Evolutionary conservation across 1,284 basidiomycete genomes (phyloP).

Genomic region (Blastosporella zonata): DNA sequence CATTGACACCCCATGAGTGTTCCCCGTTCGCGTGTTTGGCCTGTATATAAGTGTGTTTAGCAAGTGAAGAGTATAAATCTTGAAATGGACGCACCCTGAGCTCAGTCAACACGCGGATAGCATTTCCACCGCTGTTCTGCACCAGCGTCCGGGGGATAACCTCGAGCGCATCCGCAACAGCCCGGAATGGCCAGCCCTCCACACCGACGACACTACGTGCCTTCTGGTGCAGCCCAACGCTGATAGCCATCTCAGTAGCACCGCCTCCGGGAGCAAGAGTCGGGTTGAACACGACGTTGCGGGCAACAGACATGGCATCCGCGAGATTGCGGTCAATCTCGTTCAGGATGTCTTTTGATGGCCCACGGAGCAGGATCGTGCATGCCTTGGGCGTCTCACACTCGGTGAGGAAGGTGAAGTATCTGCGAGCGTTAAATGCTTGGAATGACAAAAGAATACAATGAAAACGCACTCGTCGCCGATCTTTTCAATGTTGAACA

Average conservation of each 20-base stretch:
- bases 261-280: conserved; percentile 91
- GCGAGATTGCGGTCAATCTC: conserved; percentile 98
- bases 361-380: conserved; percentile 97
- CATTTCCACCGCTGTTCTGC: conserved; percentile 95
- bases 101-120: conserved; percentile 90
- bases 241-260: conserved; percentile 97
- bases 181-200: conserved; percentile 87
- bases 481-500: conserved; percentile 96
- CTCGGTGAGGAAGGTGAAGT: conserved; percentile 95
- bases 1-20: conserved; percentile 90
- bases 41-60: conserved; percentile 34
- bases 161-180: conserved; percentile 95
- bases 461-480: conserved; percentile 81
- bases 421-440: conserved; percentile 44
- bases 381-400: conserved; percentile 96
- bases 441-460: not conserved
- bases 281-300: conserved; percentile 97
- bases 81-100: conserved; percentile 51
- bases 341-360: conserved; percentile 97
- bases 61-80: not conserved
- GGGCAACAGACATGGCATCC: conserved; percentile 96
- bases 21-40: conserved; percentile 95
- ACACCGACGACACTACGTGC: conserved; percentile 79
- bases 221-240: conserved; percentile 84
- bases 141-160: conserved; percentile 95